Conservation (phyloP, 495 filamentous ascomycete genomes). For the Amphirosellinia nigrospora region DNA sequence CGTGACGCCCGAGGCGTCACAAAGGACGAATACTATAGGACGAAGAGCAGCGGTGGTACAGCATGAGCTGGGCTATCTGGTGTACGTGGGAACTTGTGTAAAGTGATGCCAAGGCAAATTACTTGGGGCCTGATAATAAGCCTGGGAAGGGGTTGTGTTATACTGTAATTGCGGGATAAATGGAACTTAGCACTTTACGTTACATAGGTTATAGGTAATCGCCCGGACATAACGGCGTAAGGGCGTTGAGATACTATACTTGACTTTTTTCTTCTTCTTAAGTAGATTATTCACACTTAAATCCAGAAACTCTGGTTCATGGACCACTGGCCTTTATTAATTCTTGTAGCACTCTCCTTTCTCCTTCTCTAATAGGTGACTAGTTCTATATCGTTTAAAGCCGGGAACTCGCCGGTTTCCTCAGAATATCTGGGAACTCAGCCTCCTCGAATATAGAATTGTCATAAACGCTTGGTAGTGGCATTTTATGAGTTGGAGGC, state of each 20-base stretch:
- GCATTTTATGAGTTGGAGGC: too few relatives aligned
- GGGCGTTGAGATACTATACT: conserved; percentile 7
- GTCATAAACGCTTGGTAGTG: too few relatives aligned
- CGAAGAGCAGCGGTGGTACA: conserved; percentile 61
- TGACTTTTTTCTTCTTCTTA: too few relatives aligned
- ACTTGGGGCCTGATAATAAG: neutral
- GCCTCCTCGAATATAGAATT: too few relatives aligned
- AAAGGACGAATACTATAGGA: conserved; percentile 65
- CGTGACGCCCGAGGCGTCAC: conserved; percentile 72
- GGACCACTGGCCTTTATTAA: too few relatives aligned
- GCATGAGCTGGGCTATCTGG: conserved; percentile 66
- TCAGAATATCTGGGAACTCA: too few relatives aligned
- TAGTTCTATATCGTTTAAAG: too few relatives aligned
- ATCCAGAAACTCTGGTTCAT: too few relatives aligned
- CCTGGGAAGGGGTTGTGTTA: neutral
- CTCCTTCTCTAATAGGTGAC: too few relatives aligned
- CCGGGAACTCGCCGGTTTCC: too few relatives aligned
- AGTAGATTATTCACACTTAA: too few relatives aligned
- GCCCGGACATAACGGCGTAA: neutral
- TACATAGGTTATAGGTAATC: neutral
- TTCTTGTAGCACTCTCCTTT: too few relatives aligned
- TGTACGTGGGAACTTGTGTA: conserved; percentile 70
- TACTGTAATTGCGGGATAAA: conserved; percentile 1
- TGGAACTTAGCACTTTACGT: neutral
- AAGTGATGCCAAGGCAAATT: neutral